A percentile compares a stretch with the other conserved stretches of the same genome.
These are phyloP conservation scores for Candida arabinofermentans DNA, from an alignment of 805 yeast species.

Conservation along the genomic window DNA sequence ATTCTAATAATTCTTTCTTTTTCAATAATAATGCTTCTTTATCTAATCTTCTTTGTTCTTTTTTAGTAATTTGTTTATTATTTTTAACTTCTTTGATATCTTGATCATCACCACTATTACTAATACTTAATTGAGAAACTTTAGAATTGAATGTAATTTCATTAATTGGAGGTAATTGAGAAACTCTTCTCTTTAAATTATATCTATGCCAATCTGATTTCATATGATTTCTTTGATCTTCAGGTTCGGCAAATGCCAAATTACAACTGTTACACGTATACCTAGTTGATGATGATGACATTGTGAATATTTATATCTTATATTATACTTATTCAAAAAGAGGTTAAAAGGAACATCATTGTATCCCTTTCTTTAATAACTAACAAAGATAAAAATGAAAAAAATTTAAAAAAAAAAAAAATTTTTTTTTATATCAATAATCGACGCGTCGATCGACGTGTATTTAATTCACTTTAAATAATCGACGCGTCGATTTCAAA, in stretches of 20 bases:
- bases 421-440: too few relatives aligned
- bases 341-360: too few relatives aligned
- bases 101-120: constrained; percentile 25
- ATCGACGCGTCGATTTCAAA: too few relatives aligned
- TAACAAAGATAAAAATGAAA: too few relatives aligned
- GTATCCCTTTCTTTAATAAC: too few relatives aligned
- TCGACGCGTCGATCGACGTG: too few relatives aligned
- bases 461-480: too few relatives aligned
- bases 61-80: constrained; percentile 37
- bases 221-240: constrained; percentile 88
- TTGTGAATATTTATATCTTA: too few relatives aligned
- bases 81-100: constrained; percentile 22
- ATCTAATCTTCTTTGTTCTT: constrained; percentile 46
- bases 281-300: constrained; percentile 3
- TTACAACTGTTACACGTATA: constrained; percentile 86
- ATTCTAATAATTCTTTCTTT: constrained; percentile 43
- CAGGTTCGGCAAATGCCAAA: constrained; percentile 76
- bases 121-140: constrained; percentile 18
- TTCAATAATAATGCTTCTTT: constrained; percentile 47
- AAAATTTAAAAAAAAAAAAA: too few relatives aligned
- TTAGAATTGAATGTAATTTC: constrained; percentile 28
- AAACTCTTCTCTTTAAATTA: constrained; percentile 90
- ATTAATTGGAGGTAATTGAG: constrained; percentile 65
- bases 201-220: constrained; percentile 98
- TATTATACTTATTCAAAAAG: too few relatives aligned